Percentiles rank a stretch among this genome's conserved stretches.
Conservation (phyloP, 768 basidiomycete species). For the Amanita subjunquillea region DNA sequence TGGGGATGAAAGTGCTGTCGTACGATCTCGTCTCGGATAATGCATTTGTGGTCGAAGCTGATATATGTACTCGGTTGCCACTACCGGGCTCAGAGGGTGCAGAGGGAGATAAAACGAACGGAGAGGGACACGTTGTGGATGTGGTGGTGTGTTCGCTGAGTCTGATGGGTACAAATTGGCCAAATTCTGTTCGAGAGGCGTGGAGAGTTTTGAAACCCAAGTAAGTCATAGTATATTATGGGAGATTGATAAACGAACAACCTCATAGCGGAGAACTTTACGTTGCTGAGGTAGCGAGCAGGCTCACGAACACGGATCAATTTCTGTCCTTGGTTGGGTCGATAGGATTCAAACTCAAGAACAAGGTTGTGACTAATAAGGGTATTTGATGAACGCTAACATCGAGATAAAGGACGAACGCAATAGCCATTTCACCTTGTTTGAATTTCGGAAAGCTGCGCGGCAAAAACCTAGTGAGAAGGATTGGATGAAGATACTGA, state of each 20-base stretch:
- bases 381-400: neutral
- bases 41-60: conserved; percentile 78
- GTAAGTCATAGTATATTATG: conserved; percentile 33
- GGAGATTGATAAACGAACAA: neutral
- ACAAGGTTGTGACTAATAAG: conserved; percentile 39
- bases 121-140: conserved; percentile 75
- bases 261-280: conserved; percentile 62
- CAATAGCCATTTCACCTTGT: conserved; percentile 80
- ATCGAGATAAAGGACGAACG: conserved; percentile 48
- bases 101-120: conserved; percentile 27
- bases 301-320: conserved; percentile 58
- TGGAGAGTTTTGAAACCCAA: conserved; percentile 78
- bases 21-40: conserved; percentile 74
- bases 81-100: conserved; percentile 68
- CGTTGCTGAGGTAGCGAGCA: conserved; percentile 84
- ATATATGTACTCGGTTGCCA: conserved; percentile 73
- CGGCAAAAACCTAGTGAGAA: conserved; percentile 36
- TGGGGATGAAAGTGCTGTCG: conserved; percentile 61
- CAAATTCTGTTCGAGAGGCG: conserved; percentile 79
- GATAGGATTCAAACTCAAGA: conserved; percentile 64
- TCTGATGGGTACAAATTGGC: conserved; percentile 96
- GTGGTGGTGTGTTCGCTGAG: conserved; percentile 90
- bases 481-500: conserved; percentile 49
- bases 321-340: conserved; percentile 55
- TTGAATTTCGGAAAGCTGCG: conserved; percentile 64